Evolutionary conservation across 352 stramenopile species (phyloP).

Genomic region (Plasmopara muralis): DNA sequence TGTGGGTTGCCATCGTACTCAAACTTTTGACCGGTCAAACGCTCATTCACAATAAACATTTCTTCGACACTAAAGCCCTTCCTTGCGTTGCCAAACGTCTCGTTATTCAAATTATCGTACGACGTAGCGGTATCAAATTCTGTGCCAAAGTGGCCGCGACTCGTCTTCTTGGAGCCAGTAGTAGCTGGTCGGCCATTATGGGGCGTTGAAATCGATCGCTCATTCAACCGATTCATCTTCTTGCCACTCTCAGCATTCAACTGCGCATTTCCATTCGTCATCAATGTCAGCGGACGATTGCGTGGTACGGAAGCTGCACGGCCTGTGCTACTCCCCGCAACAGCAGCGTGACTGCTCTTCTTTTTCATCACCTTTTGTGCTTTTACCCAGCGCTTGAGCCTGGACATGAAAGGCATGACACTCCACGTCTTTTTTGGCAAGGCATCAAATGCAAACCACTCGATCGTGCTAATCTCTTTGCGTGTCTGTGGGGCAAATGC

Average conservation of each 20-base stretch:
- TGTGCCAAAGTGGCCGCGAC: slow-evolving; percentile 76
- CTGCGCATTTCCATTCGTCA: slow-evolving; percentile 33
- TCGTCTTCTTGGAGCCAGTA: slow-evolving; percentile 28
- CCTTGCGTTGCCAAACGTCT: slow-evolving; percentile 78
- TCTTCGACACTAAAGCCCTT: slow-evolving; percentile 89
- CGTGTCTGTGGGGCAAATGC: slow-evolving; percentile 90
- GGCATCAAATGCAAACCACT: slow-evolving; percentile 87
- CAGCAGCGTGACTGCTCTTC: slow-evolving; percentile 33
- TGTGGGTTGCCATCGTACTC: slow-evolving; percentile 94
- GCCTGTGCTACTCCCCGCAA: slow-evolving; percentile 26
- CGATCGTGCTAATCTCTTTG: slow-evolving; percentile 92
- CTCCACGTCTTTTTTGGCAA: slow-evolving; percentile 93
- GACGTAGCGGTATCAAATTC: slow-evolving; percentile 74
- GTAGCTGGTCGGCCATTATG: slow-evolving; percentile 39
- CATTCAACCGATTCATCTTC: slow-evolving; percentile 33
- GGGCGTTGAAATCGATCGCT: slow-evolving; percentile 71
- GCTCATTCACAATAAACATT: slow-evolving; percentile 94
- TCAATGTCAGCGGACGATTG: slow-evolving; percentile 48
- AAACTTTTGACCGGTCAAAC: slow-evolving; percentile 87
- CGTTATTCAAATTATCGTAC: slow-evolving; percentile 81
- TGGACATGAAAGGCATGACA: slow-evolving; percentile 89
- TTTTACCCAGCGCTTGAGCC: slow-evolving; percentile 88
- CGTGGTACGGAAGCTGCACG: slow-evolving; percentile 68
- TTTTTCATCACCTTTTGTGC: slow-evolving; percentile 58
- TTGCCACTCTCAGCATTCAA: slow-evolving; percentile 11